phyloP scores from a whole-genome alignment of 2,329 filamentous ascomycete genomes.

The Aspergillus fijiensis region DNA sequence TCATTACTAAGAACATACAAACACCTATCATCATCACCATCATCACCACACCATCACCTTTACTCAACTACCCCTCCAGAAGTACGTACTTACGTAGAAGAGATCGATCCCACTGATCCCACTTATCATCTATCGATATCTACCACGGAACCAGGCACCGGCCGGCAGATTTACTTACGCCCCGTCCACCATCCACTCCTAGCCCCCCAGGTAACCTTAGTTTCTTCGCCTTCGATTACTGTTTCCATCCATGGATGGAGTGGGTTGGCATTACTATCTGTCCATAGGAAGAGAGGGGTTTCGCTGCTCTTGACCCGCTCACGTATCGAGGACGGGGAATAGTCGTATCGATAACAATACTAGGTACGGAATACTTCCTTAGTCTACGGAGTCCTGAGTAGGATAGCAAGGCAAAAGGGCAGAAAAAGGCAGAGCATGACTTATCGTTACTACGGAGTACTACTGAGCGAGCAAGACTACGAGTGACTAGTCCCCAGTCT shows the following conservation, averaged over 20 bases:
- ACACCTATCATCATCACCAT: constrained; percentile 11
- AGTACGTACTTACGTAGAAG: background rate
- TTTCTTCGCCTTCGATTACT: constrained; percentile 5
- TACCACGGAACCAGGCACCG: background rate
- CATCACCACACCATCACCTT: background rate
- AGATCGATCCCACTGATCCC: background rate
- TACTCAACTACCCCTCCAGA: background rate
- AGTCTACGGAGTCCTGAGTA: background rate
- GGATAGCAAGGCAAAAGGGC: background rate
- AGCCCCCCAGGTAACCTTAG: background rate
- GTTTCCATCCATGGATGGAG: constrained; percentile 1
- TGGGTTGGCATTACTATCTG: constrained; percentile 6
- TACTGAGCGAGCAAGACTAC: background rate
- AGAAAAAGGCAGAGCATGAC: background rate
- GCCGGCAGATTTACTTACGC: background rate
- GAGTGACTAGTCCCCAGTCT: constrained; percentile 5
- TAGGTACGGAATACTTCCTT: background rate
- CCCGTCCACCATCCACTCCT: constrained; percentile 3
- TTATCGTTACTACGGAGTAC: background rate
- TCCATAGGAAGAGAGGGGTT: background rate
- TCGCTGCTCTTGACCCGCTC: constrained; percentile 1
- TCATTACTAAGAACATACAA: background rate
- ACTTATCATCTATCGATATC: background rate
- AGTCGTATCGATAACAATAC: background rate
- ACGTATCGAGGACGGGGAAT: constrained; percentile 4